Base-by-base conservation (phyloP, 2,329 filamentous ascomycete genomes). In the Nothomitra cinnamomea region DNA sequence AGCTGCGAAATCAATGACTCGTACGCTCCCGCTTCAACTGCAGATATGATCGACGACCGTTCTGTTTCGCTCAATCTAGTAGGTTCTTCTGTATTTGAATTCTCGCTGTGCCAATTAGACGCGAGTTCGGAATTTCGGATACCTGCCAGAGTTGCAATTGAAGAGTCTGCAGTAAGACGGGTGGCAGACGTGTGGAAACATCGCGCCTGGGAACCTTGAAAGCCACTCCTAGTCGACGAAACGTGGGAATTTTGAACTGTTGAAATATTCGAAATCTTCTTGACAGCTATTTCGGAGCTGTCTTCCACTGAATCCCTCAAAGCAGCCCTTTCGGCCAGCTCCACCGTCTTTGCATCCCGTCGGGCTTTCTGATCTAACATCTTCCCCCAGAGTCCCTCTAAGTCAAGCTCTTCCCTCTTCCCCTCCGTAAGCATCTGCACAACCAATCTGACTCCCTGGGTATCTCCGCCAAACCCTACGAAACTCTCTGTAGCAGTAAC, bases 361-460 rank as follows among this genome's bases (percentile, higher is more conserved):
- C 43, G 64, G 56, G 67, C 62, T 54, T 63, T 61, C 51, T 63
- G 66, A 57, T 69, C 66, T 56, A 76, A 51, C 13, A 69, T 65
- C 43, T 66, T 72, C 48, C 70, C 67, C 79, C 82, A 86, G 10
- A 85, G 65, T 15, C 71, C 72, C 61, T 86, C 82, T 53, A 86
- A 65, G 61, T 85, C 77, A 35, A 84, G 72, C 59, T 85, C 79
- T 28, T 70, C 74, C 59, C 82, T 70, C 67, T 84, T 85, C 62
- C 82, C 79, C 58, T 83, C 79, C 0, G 80, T 85, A 62, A 86
- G 77, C 69, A 86, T 77, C 64, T 86, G 82, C 40, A 85, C 77
- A 35, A 86, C 81, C 52, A 86, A 71, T 53, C 75, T 77, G 1
- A 78, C 77, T 1, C 78, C 78, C 7, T 72, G 68, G 8, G 67